phyloP scores from a whole-genome alignment of 2,329 filamentous ascomycete genomes.

The Triangularia verruculosa region DNA sequence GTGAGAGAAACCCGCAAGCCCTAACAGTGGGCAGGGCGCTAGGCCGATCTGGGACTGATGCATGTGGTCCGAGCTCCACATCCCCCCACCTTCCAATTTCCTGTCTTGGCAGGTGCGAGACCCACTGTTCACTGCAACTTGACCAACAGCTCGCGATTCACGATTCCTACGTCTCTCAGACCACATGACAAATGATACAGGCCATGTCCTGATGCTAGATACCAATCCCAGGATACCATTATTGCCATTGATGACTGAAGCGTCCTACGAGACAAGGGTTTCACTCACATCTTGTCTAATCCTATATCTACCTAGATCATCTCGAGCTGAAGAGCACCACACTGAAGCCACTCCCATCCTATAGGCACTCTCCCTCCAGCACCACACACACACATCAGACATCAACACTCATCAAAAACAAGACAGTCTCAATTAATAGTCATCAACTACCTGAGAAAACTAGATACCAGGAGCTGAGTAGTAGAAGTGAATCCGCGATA shows the following conservation, averaged over 20 bases:
- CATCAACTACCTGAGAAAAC: not conserved
- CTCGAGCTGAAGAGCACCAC: no score
- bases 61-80: constrained; percentile 13
- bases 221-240: no score
- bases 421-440: constrained; percentile 2
- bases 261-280: no score
- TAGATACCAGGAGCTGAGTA: not conserved
- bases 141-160: not conserved
- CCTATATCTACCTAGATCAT: no score
- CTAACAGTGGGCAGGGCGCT: constrained; percentile 24
- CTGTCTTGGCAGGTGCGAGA: constrained; percentile 14
- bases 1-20: constrained; percentile 28
- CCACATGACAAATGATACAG: not conserved
- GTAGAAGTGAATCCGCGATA: constrained; percentile 1
- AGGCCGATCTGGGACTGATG: constrained; percentile 14
- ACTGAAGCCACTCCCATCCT: no score
- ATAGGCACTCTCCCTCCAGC: no score
- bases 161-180: not conserved
- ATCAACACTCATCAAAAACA: not conserved
- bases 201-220: no score
- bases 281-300: no score
- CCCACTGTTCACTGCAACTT: not conserved
- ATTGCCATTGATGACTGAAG: no score
- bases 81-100: not conserved
- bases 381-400: not conserved